Base-by-base conservation (phyloP, 176 grass and related monocot species). In the Poa annua region DNA sequence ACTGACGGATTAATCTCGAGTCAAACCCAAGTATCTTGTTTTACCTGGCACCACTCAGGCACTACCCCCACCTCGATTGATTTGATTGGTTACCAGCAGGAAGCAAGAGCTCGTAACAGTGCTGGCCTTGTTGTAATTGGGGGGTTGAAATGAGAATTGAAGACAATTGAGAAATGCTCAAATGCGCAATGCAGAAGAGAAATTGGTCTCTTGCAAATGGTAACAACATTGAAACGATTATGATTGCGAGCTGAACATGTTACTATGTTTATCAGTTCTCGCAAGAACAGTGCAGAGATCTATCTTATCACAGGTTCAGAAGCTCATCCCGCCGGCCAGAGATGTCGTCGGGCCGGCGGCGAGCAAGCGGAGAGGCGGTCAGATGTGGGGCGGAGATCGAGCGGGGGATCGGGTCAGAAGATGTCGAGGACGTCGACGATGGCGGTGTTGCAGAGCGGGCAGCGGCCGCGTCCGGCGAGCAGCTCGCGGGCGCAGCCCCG, bases 381-480 rank as follows among this genome's bases (percentile, higher is more conserved):
- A 14, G 60, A 13, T 13, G 19, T 24, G 33, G 17, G 3, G 22
- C 2, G 10, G n/a, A n/a, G 54, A 3, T 1, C 22, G 36, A 5
- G 41, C 41, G 44, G 24, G 68, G 50, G 73, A 20, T 44, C 38
- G n/a, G 24, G 66, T 90, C 79, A 96, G 87, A 97, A 97, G 76
- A 97, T 97, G 78, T 97, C 91, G 57, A 97, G 91, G 85, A 97
- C 90, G 61, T 94, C 94, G 75, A 91, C 75, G 80, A 93, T 93
- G 75, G 92, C 88, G 66, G 89, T 91, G 77, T 97, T 97, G 86
- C 94, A 97, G 85, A 97, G 94, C 20, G 94, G 94, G 82, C 94
- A 94, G 42, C 86, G 92, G 38, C 91, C 91, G 70, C 94, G 91
- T 51, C 89, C 90, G 81, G 86, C 87, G 86, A 90, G 81, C 33